Percentiles rank a stretch among this genome's conserved stretches.
phyloP scores from a whole-genome alignment of 148 eudicot species.

The Chenopodium album region DNA sequence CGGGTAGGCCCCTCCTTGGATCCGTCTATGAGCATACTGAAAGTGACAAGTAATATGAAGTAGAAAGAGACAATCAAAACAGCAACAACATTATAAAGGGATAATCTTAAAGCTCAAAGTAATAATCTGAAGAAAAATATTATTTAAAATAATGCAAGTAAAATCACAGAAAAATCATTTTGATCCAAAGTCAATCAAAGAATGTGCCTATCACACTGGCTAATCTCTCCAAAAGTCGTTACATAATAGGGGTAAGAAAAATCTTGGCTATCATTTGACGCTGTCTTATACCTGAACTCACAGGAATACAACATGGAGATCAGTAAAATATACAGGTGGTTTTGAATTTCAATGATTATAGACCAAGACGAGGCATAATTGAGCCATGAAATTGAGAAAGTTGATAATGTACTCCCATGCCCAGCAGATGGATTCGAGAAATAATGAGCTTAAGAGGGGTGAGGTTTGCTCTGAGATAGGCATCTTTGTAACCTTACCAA shows the following conservation, averaged over 20 bases:
- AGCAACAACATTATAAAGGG: not conserved
- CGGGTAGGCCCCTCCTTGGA: too few species aligned
- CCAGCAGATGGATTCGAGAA: not conserved
- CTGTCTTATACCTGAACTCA: not conserved
- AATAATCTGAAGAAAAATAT: not conserved
- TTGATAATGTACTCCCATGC: not conserved
- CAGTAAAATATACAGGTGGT: not conserved
- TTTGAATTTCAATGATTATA: not conserved
- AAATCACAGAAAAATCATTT: not conserved
- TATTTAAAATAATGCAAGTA: not conserved
- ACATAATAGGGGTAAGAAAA: not conserved
- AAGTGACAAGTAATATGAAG: not conserved
- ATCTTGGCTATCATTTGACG: not conserved
- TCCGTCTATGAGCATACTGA: not conserved
- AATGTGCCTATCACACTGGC: not conserved
- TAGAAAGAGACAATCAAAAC: not conserved
- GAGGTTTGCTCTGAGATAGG: not conserved
- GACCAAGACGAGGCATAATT: not conserved
- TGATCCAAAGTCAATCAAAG: not conserved
- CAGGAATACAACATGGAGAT: not conserved
- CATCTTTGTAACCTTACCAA: too few species aligned
- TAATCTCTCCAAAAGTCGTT: not conserved
- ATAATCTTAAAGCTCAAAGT: not conserved
- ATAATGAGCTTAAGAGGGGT: not conserved
- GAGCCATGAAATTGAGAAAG: not conserved